phyloP scores from a whole-genome alignment of 306 rosid species.

The Vachellia collinsii region DNA sequence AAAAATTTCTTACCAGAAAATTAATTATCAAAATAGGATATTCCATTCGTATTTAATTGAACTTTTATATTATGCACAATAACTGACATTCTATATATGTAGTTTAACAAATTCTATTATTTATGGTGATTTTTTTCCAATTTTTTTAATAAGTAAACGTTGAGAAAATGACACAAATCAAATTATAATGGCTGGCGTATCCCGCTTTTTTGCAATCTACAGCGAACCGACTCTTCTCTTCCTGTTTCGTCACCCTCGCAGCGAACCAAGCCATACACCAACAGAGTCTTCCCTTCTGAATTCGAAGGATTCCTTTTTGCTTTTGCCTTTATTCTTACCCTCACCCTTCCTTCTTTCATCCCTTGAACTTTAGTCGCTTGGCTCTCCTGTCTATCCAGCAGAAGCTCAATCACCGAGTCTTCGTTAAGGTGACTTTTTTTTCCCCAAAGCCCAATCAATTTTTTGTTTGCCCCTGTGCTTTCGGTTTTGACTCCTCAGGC shows the following conservation, averaged over 20 bases:
- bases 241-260: not conserved
- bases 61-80: too few species aligned
- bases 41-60: too few species aligned
- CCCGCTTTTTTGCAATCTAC: not conserved
- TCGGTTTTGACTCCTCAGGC: not conserved
- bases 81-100: too few species aligned
- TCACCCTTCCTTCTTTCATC: not conserved
- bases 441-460: not conserved
- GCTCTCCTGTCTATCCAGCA: not conserved
- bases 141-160: too few species aligned
- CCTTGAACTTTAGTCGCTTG: not conserved
- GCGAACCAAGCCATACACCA: not conserved
- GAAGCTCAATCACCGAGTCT: not conserved
- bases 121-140: too few species aligned
- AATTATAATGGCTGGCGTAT: conserved; percentile 1
- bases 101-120: too few species aligned
- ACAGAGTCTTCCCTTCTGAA: not conserved
- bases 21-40: too few species aligned
- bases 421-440: conserved; percentile 1
- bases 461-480: not conserved
- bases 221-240: not conserved
- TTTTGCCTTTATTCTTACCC: not conserved
- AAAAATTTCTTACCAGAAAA: too few species aligned
- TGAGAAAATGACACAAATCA: not conserved
- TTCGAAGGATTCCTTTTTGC: conserved; percentile 8